Conservation (phyloP, 2,329 filamentous ascomycete species). For the Trichoderma atroviride region DNA sequence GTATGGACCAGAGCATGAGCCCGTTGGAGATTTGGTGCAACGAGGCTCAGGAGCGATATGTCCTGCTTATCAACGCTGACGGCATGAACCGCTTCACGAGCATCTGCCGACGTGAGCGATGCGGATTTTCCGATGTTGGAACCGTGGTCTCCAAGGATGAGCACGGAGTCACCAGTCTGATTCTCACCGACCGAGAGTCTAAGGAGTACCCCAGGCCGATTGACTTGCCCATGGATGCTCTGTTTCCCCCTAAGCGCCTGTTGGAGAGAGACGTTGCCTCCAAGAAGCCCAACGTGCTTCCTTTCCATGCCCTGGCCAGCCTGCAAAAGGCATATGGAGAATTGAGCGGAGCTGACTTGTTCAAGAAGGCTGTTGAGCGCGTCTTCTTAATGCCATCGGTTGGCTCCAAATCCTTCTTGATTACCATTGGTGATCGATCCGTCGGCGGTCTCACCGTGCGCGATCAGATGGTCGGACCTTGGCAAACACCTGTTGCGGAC, state of each 20-base stretch:
- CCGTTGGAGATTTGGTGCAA: constrained; percentile 98
- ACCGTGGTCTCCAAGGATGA: constrained; percentile 66
- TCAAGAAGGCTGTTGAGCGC: constrained; percentile 71
- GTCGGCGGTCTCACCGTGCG: constrained; percentile 86
- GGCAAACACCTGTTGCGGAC: constrained; percentile 93
- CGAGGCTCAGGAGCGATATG: constrained; percentile 95
- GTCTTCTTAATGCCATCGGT: constrained; percentile 86
- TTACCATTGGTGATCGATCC: constrained; percentile 91
- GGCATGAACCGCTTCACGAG: constrained; percentile 74
- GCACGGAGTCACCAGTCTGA: constrained; percentile 68
- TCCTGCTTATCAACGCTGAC: constrained; percentile 82
- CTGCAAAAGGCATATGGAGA: constrained; percentile 67
- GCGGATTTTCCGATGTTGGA: constrained; percentile 90
- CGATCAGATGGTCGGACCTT: constrained; percentile 95
- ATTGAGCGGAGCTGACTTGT: constrained; percentile 54
- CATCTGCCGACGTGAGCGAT: constrained; percentile 79
- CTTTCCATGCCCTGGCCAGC: constrained; percentile 69
- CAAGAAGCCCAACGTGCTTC: constrained; percentile 65
- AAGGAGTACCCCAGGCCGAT: constrained; percentile 76
- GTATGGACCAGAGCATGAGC: constrained; percentile 86
- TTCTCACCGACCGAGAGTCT: constrained; percentile 81
- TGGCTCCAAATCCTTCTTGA: constrained; percentile 95
- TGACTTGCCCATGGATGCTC: constrained; percentile 82
- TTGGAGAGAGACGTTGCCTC: constrained; percentile 75
- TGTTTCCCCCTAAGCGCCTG: constrained; percentile 87